Evolutionary conservation across 768 basidiomycete species (phyloP).

Genomic region (Xanthoconium purpureum): DNA sequence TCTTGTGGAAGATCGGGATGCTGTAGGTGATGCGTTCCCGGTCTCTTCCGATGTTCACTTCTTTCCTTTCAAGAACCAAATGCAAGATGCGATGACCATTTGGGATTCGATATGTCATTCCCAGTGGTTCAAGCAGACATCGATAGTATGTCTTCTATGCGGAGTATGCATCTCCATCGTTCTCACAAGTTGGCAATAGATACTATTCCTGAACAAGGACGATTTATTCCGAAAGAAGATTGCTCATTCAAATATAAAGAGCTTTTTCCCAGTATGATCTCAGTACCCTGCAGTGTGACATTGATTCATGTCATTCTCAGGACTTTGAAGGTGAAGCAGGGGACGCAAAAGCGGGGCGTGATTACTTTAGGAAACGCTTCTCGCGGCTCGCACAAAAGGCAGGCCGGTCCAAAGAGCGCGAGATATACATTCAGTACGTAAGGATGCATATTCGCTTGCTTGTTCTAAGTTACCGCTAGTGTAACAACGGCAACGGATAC

Average conservation of each 20-base stretch:
- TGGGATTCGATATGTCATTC: conserved; percentile 99
- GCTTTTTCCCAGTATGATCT: conserved; percentile 75
- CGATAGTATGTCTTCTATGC: conserved; percentile 58
- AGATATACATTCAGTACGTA: conserved; percentile 91
- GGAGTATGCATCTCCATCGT: background rate
- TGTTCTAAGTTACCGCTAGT: conserved; percentile 37
- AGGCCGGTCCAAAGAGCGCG: conserved; percentile 79
- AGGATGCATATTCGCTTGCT: conserved; percentile 1
- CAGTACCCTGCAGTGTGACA: background rate
- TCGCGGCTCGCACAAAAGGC: conserved; percentile 79
- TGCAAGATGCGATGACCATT: conserved; percentile 98
- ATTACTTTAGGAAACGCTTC: conserved; percentile 90
- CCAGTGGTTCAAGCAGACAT: conserved; percentile 94
- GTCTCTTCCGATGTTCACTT: background rate
- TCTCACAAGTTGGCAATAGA: conserved; percentile 42
- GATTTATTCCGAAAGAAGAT: conserved; percentile 91
- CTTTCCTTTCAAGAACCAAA: conserved; percentile 70
- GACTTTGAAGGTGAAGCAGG: conserved; percentile 81
- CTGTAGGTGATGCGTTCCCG: conserved; percentile 47
- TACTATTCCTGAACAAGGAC: conserved; percentile 93
- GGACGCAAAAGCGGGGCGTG: conserved; percentile 72
- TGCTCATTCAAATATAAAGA: conserved; percentile 75
- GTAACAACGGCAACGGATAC: conserved; percentile 91
- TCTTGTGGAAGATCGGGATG: conserved; percentile 88
- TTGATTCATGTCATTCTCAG: conserved; percentile 35